These are phyloP conservation scores for Jamesozyma gamospora DNA, from an alignment of 805 yeast species.

Conservation along the genomic window DNA sequence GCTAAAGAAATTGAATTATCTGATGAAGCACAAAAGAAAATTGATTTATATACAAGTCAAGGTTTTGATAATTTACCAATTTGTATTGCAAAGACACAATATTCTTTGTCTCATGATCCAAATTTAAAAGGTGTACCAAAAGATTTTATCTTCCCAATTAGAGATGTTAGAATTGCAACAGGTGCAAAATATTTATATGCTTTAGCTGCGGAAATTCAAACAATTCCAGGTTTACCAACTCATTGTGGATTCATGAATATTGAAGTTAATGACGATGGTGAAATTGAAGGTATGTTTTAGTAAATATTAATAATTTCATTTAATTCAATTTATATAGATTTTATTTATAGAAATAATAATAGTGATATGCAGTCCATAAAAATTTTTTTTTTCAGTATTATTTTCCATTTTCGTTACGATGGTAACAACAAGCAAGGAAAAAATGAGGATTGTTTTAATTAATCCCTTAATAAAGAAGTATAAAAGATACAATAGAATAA, in stretches of 20 bases:
- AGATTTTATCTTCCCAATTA: constrained; percentile 86
- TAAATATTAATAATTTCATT: not conserved
- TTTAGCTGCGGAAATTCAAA: constrained; percentile 91
- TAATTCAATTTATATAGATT: too few relatives aligned
- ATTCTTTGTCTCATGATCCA: constrained; percentile 91
- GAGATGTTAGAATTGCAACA: constrained; percentile 86
- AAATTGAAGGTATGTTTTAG: constrained; percentile 85
- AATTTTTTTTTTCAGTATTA: too few relatives aligned
- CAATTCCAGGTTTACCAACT: constrained; percentile 95
- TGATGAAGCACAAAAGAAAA: constrained; percentile 71
- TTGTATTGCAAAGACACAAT: constrained; percentile 96
- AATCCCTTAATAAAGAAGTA: too few relatives aligned
- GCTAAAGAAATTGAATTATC: constrained; percentile 76
- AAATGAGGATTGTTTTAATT: too few relatives aligned
- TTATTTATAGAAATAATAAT: too few relatives aligned
- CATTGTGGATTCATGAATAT: constrained; percentile 96
- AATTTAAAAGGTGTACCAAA: constrained; percentile 88
- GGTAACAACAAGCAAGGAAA: too few relatives aligned
- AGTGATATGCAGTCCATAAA: too few relatives aligned
- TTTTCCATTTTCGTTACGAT: too few relatives aligned
- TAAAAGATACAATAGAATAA: too few relatives aligned
- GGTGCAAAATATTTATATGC: constrained; percentile 98
- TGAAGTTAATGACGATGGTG: constrained; percentile 82
- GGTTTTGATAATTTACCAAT: constrained; percentile 88
- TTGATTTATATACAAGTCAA: constrained; percentile 71